Base-by-base conservation (phyloP, 805 yeast genomes). In the Teunomyces tritomae region DNA sequence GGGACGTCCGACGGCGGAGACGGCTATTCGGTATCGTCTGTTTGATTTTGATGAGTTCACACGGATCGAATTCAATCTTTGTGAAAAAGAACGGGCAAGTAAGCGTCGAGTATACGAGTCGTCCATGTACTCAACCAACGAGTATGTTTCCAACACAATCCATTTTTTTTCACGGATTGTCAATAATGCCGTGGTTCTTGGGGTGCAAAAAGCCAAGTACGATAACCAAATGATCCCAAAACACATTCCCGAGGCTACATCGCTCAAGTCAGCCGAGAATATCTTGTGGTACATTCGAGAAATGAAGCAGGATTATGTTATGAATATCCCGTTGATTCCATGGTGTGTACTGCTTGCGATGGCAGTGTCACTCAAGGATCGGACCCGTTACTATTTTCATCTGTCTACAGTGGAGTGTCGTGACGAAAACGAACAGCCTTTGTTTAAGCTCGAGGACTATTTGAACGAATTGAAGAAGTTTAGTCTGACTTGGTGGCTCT, bases 81-180 rank as follows among this genome's bases (percentile, higher is more conserved):
- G 69, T 39, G 58, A 53, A 24, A 44, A 52, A 14, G 66, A 64
- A 9, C 49, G 47, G 16, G 17, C 20, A 10, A 30, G 39, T 20
- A 28, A 32, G 24, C 26, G 47, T 6, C 37, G 36, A 11, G 33
- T 39, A 5, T 47, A 47, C 28, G 46, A 46, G 34, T 17, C 43
- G 24, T 10, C 33, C 20, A 39, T 40, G 30, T 37, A 36, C 29
- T 40, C 46, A 8, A 32, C 37, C 5, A 29, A 28, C 28, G 54
- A 53, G 32, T 65, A 63, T 44, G 50, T 55, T 2, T 44, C 45
- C 14, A 55, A 55, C 45, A 48, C 60, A 28, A 49, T 59, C 11
- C 63, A 63, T 42, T 64, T 67, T 29, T 36, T 65, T 26, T 46
- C 64, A 1, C 52, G 72, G 29, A 39, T 67, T n/a, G 49, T 64